Evolutionary conservation across 768 basidiomycete genomes (phyloP).

Genomic region (Rhizopogon rudus): DNA sequence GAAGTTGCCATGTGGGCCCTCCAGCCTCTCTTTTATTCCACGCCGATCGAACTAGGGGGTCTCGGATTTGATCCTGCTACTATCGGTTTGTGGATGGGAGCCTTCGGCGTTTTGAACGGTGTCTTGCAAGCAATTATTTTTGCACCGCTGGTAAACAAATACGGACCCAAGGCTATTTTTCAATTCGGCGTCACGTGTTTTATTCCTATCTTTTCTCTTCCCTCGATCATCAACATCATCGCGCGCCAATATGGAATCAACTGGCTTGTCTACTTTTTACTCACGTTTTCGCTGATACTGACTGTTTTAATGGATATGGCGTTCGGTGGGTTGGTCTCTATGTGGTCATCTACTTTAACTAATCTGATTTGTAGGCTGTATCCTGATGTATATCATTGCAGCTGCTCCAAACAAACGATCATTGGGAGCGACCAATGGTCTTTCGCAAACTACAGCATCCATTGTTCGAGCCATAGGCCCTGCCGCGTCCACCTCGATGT

Average conservation of each 20-base stretch:
- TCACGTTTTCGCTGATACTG: constrained; percentile 21
- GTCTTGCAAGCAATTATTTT: constrained; percentile 29
- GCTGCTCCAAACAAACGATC: constrained; percentile 62
- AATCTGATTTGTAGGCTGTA: constrained; percentile 41
- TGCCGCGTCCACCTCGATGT: constrained; percentile 26
- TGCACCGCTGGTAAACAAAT: constrained; percentile 21
- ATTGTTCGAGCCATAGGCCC: constrained; percentile 30
- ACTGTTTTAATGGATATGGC: constrained; percentile 24
- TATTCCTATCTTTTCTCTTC: constrained; percentile 25
- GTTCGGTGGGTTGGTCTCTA: constrained; percentile 21
- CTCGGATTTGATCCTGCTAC: constrained; percentile 30
- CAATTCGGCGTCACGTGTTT: constrained; percentile 21
- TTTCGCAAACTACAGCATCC: constrained; percentile 25
- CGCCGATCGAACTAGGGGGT: constrained; percentile 30
- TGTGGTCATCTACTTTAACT: constrained; percentile 1
- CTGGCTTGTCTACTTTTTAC: constrained; percentile 21
- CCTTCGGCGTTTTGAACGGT: constrained; percentile 27
- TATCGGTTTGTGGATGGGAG: constrained; percentile 34
- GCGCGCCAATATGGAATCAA: constrained; percentile 18
- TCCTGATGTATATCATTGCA: constrained; percentile 66
- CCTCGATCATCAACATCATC: constrained; percentile 25
- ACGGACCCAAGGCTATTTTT: constrained; percentile 29
- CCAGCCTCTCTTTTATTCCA: constrained; percentile 36
- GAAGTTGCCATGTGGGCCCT: constrained; percentile 32
- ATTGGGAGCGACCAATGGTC: constrained; percentile 67